phyloP scores from a whole-genome alignment of 768 basidiomycete genomes.

The Leccinum pellstonianum region DNA sequence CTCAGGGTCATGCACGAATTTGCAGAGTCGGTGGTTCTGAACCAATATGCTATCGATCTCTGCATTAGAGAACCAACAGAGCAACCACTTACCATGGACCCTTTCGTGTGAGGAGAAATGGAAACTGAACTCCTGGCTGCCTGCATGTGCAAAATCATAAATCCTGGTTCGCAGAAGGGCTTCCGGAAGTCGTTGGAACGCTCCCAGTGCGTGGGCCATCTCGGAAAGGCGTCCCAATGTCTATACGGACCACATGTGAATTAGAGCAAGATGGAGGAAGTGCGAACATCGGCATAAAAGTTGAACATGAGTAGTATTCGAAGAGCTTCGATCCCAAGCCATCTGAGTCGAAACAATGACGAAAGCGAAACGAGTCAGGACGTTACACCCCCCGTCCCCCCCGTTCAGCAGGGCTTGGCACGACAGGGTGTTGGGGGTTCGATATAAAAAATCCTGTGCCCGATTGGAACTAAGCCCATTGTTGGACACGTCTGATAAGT shows the following conservation, averaged over 20 bases:
- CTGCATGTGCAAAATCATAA: background rate
- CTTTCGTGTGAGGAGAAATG: conserved; percentile 4
- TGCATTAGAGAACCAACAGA: conserved; percentile 6
- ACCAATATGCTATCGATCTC: conserved; percentile 12
- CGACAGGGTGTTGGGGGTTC: background rate
- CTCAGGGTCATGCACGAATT: conserved; percentile 11
- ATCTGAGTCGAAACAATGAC: background rate
- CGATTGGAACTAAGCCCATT: background rate
- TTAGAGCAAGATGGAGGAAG: conserved; percentile 7
- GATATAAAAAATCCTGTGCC: background rate
- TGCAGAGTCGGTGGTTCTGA: background rate
- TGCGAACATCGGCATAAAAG: background rate
- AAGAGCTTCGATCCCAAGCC: background rate
- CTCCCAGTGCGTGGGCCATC: background rate
- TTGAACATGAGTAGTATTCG: background rate
- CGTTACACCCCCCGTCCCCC: background rate
- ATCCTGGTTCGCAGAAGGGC: background rate
- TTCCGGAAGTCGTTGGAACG: conserved; percentile 6
- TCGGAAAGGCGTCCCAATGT: background rate
- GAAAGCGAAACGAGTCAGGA: background rate
- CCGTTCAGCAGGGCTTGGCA: background rate
- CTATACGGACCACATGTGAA: conserved; percentile 2
- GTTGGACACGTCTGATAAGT: background rate
- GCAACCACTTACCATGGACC: conserved; percentile 7
- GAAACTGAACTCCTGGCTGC: background rate